A percentile compares a stretch with the other conserved stretches of the same genome.
phyloP scores from a whole-genome alignment of 495 filamentous ascomycete species.

The Penicillium manginii region DNA sequence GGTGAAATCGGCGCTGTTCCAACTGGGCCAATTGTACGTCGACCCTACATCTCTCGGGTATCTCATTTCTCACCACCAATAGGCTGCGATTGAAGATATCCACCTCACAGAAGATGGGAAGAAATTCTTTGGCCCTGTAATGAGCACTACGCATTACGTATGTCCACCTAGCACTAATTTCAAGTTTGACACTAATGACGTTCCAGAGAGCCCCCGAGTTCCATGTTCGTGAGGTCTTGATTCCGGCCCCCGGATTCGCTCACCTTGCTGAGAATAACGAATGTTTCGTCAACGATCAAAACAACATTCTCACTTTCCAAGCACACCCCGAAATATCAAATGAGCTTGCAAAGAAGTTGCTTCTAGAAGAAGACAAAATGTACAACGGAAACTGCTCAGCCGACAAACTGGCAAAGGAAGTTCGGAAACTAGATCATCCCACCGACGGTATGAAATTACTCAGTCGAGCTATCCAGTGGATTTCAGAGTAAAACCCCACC shows the following conservation, averaged over 20 bases:
- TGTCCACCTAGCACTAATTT: neutral
- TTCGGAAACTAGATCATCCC: neutral
- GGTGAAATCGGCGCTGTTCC: conserved; percentile 1
- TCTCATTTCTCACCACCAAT: neutral
- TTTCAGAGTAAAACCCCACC: neutral
- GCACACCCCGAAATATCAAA: conserved; percentile 12
- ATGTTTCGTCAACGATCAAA: conserved; percentile 11
- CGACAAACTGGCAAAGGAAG: conserved; percentile 1
- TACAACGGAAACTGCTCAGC: conserved; percentile 14
- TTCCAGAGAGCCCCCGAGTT: conserved; percentile 9
- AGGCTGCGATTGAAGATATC: conserved; percentile 13
- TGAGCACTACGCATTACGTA: neutral
- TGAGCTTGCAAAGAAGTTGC: conserved; percentile 15
- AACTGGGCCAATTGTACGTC: conserved; percentile 11
- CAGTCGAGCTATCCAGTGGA: conserved; percentile 2
- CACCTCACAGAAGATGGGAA: conserved; percentile 4
- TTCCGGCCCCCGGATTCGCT: neutral
- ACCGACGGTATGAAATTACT: conserved; percentile 5
- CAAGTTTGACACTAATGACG: neutral
- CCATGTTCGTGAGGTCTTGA: conserved; percentile 13
- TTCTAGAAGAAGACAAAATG: conserved; percentile 17
- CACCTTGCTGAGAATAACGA: conserved; percentile 11
- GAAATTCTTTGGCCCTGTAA: conserved; percentile 1
- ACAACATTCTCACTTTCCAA: conserved; percentile 16
- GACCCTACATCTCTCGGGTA: neutral